phyloP scores from a whole-genome alignment of 768 basidiomycete species.

The Rossbeevera mucosa region DNA sequence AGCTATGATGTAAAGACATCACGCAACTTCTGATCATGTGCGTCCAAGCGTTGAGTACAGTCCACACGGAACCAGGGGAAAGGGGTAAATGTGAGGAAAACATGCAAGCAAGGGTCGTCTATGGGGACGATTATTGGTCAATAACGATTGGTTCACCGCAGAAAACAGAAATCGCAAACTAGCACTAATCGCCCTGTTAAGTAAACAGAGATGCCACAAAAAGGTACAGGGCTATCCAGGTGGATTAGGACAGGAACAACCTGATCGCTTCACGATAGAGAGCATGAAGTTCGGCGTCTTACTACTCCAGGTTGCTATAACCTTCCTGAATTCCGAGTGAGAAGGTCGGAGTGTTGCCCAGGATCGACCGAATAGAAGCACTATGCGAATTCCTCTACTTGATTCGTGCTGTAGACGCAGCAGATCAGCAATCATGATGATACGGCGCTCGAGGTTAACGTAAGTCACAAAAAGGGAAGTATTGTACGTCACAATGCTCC shows the following conservation, averaged over 20 bases:
- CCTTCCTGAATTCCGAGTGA: no score
- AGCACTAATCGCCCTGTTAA: no score
- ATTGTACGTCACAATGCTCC: conserved; percentile 1
- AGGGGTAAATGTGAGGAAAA: background rate
- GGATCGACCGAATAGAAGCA: background rate
- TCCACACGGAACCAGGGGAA: background rate
- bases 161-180: background rate
- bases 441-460: background rate
- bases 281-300: no score
- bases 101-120: background rate
- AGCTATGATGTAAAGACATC: background rate
- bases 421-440: background rate
- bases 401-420: background rate
- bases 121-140: background rate
- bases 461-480: background rate
- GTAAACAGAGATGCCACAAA: no score
- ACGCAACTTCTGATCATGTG: background rate
- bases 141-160: background rate
- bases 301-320: no score
- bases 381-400: background rate
- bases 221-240: no score
- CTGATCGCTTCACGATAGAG: no score
- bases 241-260: no score
- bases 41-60: background rate
- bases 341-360: no score